These are phyloP conservation scores for Colletotrichum paranaense DNA, from an alignment of 2,329 filamentous ascomycete genomes.

Conservation along the genomic window DNA sequence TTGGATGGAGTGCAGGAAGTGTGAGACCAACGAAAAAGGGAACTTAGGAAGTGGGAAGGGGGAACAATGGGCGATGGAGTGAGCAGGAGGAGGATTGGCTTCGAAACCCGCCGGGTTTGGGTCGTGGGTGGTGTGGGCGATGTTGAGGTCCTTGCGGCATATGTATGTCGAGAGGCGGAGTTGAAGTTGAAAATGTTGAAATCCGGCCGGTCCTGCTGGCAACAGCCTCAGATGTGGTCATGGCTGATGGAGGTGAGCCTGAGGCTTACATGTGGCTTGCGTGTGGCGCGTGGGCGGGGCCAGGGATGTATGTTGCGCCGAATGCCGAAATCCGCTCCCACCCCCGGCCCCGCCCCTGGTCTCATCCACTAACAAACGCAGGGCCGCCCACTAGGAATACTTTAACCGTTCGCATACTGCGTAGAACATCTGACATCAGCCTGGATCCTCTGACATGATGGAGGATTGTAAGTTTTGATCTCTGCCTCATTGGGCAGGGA, in stretches of 20 bases:
- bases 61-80: not conserved
- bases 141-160: slow-evolving; percentile 12
- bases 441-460: not conserved
- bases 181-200: not conserved
- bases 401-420: not conserved
- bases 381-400: not conserved
- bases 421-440: not conserved
- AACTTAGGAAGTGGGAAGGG: not conserved
- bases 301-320: not conserved
- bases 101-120: slow-evolving; percentile 27
- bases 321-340: slow-evolving; percentile 3
- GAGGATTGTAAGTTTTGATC: not conserved
- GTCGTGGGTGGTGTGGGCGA: not conserved
- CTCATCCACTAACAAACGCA: not conserved
- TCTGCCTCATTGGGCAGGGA: not conserved
- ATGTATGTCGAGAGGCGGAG: slow-evolving; percentile 8
- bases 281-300: not conserved
- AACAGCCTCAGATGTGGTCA: not conserved
- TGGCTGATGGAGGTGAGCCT: not conserved
- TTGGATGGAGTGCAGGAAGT: not conserved
- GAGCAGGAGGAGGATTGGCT: not conserved
- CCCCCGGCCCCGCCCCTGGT: too few species aligned
- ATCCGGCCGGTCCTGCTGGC: not conserved
- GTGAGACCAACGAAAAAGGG: not conserved
- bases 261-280: not conserved